A percentile compares a stretch with the other conserved stretches of the same genome.
phyloP scores from a whole-genome alignment of 2,329 filamentous ascomycete species.

The Sclerotinia trifoliorum region DNA sequence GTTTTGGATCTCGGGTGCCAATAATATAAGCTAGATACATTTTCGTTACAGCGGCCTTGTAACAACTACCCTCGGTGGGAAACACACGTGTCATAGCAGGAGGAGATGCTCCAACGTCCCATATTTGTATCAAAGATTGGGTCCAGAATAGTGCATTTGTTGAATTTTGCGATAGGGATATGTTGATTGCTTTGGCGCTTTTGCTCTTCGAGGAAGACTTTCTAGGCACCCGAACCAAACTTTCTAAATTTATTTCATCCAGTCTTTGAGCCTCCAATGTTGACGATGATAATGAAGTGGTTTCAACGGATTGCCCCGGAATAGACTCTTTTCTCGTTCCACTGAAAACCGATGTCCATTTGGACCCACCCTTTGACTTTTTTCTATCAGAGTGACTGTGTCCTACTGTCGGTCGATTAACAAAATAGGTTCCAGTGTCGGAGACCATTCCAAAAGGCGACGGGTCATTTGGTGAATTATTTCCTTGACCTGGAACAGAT shows the following conservation, averaged over 20 bases:
- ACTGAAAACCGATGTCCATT: slow-evolving; percentile 38
- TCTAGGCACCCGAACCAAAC: slow-evolving; percentile 34
- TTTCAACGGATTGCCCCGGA: slow-evolving; percentile 38
- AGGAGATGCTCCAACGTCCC: slow-evolving; percentile 43
- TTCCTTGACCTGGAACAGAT: background rate
- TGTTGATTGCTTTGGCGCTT: slow-evolving; percentile 40
- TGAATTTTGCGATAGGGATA: slow-evolving; percentile 43
- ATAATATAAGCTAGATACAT: slow-evolving; percentile 44
- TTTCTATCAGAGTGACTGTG: slow-evolving; percentile 16
- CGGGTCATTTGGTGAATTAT: slow-evolving; percentile 22
- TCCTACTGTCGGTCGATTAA: slow-evolving; percentile 24
- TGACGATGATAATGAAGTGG: slow-evolving; percentile 43
- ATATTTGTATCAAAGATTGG: slow-evolving; percentile 43
- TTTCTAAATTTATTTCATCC: slow-evolving; percentile 43
- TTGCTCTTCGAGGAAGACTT: slow-evolving; percentile 39
- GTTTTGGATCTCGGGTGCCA: slow-evolving; percentile 44
- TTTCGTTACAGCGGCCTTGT: slow-evolving; percentile 43
- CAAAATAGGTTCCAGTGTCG: slow-evolving; percentile 25
- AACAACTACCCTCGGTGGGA: slow-evolving; percentile 43
- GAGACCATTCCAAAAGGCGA: background rate
- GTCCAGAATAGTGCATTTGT: slow-evolving; percentile 44
- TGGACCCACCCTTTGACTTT: slow-evolving; percentile 34
- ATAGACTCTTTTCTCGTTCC: slow-evolving; percentile 35
- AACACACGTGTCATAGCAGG: slow-evolving; percentile 41
- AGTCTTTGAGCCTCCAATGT: slow-evolving; percentile 41